A percentile compares a stretch with the other conserved stretches of the same genome.
Evolutionary conservation across 495 filamentous ascomycete species (phyloP).

Genomic region (Tuber umbilicatum): DNA sequence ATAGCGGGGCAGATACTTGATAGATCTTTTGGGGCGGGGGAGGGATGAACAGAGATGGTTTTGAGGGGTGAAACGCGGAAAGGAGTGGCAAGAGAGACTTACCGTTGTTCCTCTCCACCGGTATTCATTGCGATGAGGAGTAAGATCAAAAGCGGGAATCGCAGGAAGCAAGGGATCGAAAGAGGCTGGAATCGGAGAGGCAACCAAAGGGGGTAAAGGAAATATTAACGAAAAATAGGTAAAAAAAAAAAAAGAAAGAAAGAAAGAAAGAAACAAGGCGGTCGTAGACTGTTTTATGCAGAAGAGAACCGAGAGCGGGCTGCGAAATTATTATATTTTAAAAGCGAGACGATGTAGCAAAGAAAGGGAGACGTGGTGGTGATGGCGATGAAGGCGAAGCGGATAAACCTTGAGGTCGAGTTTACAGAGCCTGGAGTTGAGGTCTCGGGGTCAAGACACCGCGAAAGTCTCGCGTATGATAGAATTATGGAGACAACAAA

Average conservation of each 20-base stretch:
- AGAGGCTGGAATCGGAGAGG: neutral
- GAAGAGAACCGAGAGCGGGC: neutral
- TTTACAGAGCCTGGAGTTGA: neutral
- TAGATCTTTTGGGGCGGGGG: neutral
- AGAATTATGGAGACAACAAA: conserved; percentile 1
- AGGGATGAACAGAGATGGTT: neutral
- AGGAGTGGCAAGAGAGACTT: conserved; percentile 9
- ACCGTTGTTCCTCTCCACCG: conserved; percentile 34
- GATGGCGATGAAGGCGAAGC: neutral
- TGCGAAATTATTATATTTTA: neutral
- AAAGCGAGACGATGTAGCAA: neutral
- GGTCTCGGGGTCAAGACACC: neutral
- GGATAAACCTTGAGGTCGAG: neutral
- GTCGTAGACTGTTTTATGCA: neutral
- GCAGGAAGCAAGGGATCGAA: conserved; percentile 3
- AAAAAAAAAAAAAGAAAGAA: too few relatives aligned
- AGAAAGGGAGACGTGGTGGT: neutral
- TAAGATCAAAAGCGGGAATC: neutral
- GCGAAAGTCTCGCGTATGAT: neutral
- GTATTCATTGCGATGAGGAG: conserved; percentile 23
- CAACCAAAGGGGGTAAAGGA: neutral
- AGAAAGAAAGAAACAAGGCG: neutral
- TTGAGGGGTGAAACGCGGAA: neutral
- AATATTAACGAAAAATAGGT: neutral
- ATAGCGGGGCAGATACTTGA: neutral